Base-by-base conservation (phyloP, 2,329 filamentous ascomycete genomes). In the Diaporthe vexans region DNA sequence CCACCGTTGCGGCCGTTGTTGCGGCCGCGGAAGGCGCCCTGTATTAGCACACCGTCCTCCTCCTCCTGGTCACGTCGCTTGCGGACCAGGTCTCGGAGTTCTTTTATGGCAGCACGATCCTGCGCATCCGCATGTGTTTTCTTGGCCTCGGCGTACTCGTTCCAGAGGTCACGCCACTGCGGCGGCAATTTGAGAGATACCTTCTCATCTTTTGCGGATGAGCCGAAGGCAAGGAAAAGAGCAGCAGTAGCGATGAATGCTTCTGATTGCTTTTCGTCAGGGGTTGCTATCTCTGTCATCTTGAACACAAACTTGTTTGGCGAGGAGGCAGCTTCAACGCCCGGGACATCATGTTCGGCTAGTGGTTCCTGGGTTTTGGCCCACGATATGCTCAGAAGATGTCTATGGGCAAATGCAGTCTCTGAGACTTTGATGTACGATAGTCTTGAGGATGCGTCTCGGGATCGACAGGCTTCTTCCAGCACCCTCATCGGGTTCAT, bases 391-490 rank as follows among this genome's bases (percentile, higher is more conserved):
- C 90, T 91, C 17, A 98, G 85, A 33, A 91, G 88, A 80, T 97
- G 94, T 26, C 94, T 91, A 77, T 93, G 93, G 2, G 94, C 92
- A 83, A 94, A 97, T 0, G 91, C 87, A 7, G 92, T 91, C 33
- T 93, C 89, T 1, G 95, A 97, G 35, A 97, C 85, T 56, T 93
- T 83, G 73, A 88, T 91, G 81, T 93, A 97, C 3, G 84, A 85
- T 33, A 98, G 83, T 78, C 89, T 93, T 40, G 89, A 93, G 4
- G 88, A 88, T 1, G 92, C 86, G 80, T 98, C 95, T 83, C 93
- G 93, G 76, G 95, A 91, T 78, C 93, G 92, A 81, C 95, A 97
- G n/a, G 94, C 91, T 82, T 98, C 95, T 81, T 98, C 95, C 17
- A 98, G 84, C 37, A 94, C 88, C 77, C 93, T 89, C 76, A 91